Conservation (phyloP, 192 early-diverging fungal species). For the Anaeromyces robustus region DNA sequence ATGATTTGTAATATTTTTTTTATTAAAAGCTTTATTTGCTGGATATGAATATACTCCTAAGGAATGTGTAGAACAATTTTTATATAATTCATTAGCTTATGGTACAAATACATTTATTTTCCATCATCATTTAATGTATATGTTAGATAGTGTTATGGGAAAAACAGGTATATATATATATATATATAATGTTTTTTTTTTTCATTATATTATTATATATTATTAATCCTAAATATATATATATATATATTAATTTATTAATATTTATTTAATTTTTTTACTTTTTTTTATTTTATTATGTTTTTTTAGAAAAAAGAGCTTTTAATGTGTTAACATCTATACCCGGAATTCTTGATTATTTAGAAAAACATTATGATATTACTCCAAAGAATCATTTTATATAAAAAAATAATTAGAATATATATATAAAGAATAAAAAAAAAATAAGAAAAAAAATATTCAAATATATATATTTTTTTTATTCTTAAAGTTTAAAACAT, state of each 20-base stretch:
- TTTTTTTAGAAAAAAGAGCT: slow-evolving; percentile 49
- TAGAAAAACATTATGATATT: slow-evolving; percentile 24
- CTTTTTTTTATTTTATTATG: not conserved
- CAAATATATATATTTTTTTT: too few relatives aligned
- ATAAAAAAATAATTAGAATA: too few relatives aligned
- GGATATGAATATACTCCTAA: slow-evolving; percentile 63
- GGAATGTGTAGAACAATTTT: slow-evolving; percentile 49
- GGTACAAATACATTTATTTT: slow-evolving; percentile 73
- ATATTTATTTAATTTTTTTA: not conserved
- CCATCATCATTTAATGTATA: slow-evolving; percentile 93
- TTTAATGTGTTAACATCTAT: slow-evolving; percentile 70
- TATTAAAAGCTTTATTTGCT: slow-evolving; percentile 55
- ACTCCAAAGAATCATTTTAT: slow-evolving; percentile 8
- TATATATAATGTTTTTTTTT: too few relatives aligned
- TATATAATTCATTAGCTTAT: slow-evolving; percentile 20
- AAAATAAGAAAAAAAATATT: too few relatives aligned
- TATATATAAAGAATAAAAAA: too few relatives aligned
- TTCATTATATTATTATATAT: too few relatives aligned
- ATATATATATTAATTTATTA: not conserved
- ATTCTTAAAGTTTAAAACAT: too few relatives aligned
- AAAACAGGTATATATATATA: slow-evolving; percentile 19
- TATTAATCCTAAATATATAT: too few relatives aligned
- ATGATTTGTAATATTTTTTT: too few relatives aligned
- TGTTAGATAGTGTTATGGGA: slow-evolving; percentile 74
- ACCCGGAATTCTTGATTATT: slow-evolving; percentile 64